Conservation (phyloP, 2,329 filamentous ascomycete genomes). For the Penicillium sp. region DNA sequence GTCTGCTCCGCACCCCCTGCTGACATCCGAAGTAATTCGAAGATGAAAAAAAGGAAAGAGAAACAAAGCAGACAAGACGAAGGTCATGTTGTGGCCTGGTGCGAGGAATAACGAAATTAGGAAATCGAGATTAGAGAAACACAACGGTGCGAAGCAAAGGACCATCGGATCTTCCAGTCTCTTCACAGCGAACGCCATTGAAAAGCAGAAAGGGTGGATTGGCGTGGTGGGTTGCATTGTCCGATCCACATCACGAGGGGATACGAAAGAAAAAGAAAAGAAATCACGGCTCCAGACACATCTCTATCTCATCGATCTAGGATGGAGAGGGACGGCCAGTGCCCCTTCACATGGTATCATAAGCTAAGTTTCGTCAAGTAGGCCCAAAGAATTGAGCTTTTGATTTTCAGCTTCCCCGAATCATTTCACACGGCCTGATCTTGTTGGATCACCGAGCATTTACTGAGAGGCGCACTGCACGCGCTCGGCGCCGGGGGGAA, state of each 20-base stretch:
- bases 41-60: not conserved
- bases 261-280: slow-evolving; percentile 30
- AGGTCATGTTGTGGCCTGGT: not conserved
- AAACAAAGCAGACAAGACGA: not conserved
- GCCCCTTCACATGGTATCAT: slow-evolving; percentile 42
- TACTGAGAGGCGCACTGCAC: slow-evolving; percentile 61
- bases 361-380: slow-evolving; percentile 42
- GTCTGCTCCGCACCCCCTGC: not conserved
- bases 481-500: slow-evolving; percentile 56
- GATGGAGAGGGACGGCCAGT: not conserved
- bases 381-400: slow-evolving; percentile 30
- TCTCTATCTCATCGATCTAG: slow-evolving; percentile 8
- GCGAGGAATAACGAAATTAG: slow-evolving; percentile 11
- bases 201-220: slow-evolving; percentile 35
- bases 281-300: slow-evolving; percentile 31
- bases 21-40: not conserved
- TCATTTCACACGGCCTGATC: slow-evolving; percentile 19
- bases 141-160: not conserved
- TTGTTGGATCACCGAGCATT: slow-evolving; percentile 25
- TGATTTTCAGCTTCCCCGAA: slow-evolving; percentile 20
- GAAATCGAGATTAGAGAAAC: slow-evolving; percentile 26
- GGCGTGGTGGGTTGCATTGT: slow-evolving; percentile 2
- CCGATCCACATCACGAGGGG: slow-evolving; percentile 30
- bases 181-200: slow-evolving; percentile 45
- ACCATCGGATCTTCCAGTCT: slow-evolving; percentile 38